These are phyloP conservation scores for Capronia coronata DNA, from an alignment of 2,329 filamentous ascomycete genomes.

Conservation along the genomic window DNA sequence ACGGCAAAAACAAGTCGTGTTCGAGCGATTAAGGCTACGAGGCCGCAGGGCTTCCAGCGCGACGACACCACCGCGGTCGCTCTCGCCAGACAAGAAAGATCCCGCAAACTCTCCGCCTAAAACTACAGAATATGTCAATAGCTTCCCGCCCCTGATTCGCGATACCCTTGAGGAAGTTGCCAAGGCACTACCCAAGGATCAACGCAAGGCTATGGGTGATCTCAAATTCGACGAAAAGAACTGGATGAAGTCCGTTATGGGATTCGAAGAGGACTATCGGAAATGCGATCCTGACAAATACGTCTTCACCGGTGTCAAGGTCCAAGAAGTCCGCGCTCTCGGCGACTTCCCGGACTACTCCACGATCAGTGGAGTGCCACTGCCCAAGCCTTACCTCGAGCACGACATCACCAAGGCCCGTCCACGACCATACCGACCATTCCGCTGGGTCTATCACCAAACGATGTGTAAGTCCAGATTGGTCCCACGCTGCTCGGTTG, in stretches of 20 bases:
- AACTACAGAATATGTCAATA: slow-evolving; percentile 39
- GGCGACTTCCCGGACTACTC: slow-evolving; percentile 78
- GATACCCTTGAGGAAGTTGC: slow-evolving; percentile 38
- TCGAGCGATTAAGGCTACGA: slow-evolving; percentile 36
- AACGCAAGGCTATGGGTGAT: slow-evolving; percentile 19
- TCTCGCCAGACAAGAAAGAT: slow-evolving; percentile 46
- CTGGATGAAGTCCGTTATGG: slow-evolving; percentile 34
- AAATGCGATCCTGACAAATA: slow-evolving; percentile 40
- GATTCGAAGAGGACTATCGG: slow-evolving; percentile 39
- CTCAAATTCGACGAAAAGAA: slow-evolving; percentile 31
- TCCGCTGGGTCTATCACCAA: slow-evolving; percentile 80
- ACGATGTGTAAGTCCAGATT: slow-evolving; percentile 67
- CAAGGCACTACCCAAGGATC: slow-evolving; percentile 23
- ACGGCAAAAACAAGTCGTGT: slow-evolving; percentile 36
- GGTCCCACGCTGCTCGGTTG: background rate
- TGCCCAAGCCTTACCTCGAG: slow-evolving; percentile 56
- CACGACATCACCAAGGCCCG: slow-evolving; percentile 64
- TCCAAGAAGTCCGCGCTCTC: slow-evolving; percentile 61
- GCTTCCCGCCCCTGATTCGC: slow-evolving; percentile 50
- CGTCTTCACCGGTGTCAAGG: slow-evolving; percentile 63
- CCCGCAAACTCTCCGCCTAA: slow-evolving; percentile 29
- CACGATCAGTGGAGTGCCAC: slow-evolving; percentile 63
- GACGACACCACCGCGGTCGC: slow-evolving; percentile 48
- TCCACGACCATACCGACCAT: slow-evolving; percentile 71
- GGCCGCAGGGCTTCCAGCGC: slow-evolving; percentile 43